A percentile compares a stretch with the other conserved stretches of the same genome.
Evolutionary conservation across 2,329 filamentous ascomycete genomes (phyloP).

Genomic region (Coccinonectria pachysandricola): DNA sequence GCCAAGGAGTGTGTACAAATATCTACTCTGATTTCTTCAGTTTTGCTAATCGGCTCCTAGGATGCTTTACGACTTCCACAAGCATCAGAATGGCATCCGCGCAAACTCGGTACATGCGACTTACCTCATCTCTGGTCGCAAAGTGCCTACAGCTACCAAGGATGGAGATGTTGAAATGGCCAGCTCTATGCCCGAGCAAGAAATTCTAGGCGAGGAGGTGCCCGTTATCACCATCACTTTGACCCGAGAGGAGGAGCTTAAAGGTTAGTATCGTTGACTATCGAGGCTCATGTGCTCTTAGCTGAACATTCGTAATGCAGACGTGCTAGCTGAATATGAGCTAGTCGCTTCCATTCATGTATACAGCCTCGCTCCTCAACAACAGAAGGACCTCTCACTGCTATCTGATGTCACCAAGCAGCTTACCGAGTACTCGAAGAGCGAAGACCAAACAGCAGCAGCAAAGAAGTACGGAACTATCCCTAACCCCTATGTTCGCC

Average conservation of each 20-base stretch:
- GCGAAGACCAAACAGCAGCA: conserved; percentile 48
- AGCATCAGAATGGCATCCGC: conserved; percentile 71
- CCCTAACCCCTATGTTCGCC: conserved; percentile 56
- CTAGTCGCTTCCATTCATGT: conserved; percentile 72
- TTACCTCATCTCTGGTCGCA: conserved; percentile 74
- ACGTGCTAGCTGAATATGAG: conserved; percentile 56
- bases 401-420: conserved; percentile 61
- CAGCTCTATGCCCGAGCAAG: conserved; percentile 49
- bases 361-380: conserved; percentile 69
- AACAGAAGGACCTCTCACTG: conserved; percentile 58
- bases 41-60: too few species aligned
- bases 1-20: conserved; percentile 71
- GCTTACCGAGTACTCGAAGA: conserved; percentile 41
- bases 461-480: conserved; percentile 64
- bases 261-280: too few species aligned
- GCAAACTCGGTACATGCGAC: conserved; percentile 75
- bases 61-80: conserved; percentile 85
- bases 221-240: conserved; percentile 53
- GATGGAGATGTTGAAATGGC: conserved; percentile 61
- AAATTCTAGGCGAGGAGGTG: conserved; percentile 37
- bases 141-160: conserved; percentile 31
- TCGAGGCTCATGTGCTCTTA: too few species aligned
- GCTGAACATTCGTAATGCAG: too few species aligned
- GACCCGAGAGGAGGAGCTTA: conserved; percentile 61
- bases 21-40: too few species aligned